Percentiles rank a stretch among this genome's conserved stretches.
Conservation (phyloP, 805 yeast genomes). For the Jamesozyma piceae region DNA sequence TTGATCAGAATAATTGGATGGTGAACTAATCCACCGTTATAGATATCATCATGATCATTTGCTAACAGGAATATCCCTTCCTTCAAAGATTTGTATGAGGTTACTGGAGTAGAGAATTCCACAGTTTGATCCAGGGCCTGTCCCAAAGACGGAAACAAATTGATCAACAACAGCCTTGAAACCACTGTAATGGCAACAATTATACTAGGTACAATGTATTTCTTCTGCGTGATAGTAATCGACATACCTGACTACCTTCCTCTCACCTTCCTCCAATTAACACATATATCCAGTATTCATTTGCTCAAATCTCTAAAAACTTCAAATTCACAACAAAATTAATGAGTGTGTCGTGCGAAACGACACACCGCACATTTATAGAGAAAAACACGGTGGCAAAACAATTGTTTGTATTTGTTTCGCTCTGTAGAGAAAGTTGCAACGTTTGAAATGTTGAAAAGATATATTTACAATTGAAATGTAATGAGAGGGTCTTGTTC, state of each 20-base stretch:
- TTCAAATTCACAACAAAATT: too few relatives aligned
- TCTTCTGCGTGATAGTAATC: background rate
- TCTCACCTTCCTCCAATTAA: background rate
- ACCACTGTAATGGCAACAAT: conserved; percentile 3
- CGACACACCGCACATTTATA: background rate
- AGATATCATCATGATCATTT: conserved; percentile 37
- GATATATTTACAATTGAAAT: too few relatives aligned
- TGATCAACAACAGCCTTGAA: conserved; percentile 12
- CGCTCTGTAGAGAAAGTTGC: too few relatives aligned
- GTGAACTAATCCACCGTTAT: conserved; percentile 79
- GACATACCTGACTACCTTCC: too few relatives aligned
- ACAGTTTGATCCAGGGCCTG: conserved; percentile 24
- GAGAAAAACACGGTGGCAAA: conserved; percentile 1
- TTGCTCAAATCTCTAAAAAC: too few relatives aligned
- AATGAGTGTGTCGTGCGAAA: background rate
- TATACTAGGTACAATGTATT: background rate
- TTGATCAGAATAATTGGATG: conserved; percentile 63
- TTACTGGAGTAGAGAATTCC: conserved; percentile 30
- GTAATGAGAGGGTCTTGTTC: too few relatives aligned
- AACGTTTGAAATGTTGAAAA: too few relatives aligned
- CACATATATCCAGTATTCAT: too few relatives aligned
- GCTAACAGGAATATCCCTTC: conserved; percentile 60
- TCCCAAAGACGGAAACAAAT: conserved; percentile 21
- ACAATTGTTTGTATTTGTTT: too few relatives aligned
- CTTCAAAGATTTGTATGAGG: conserved; percentile 37